Base-by-base conservation (phyloP, 306 rosid genomes). In the Rosa rugosa region DNA sequence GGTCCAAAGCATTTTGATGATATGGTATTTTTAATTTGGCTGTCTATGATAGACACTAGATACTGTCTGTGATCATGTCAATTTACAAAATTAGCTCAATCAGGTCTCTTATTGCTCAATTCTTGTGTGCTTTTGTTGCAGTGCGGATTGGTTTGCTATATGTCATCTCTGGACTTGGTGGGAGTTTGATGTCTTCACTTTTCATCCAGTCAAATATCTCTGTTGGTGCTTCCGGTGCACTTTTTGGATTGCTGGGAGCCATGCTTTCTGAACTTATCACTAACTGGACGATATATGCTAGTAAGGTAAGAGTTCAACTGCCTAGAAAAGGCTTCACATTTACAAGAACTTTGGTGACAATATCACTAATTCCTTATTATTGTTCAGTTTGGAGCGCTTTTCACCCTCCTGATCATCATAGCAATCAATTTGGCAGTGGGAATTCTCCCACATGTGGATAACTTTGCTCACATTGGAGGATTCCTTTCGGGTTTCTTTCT, bases 201-300 rank as follows among this genome's bases (percentile, higher is more conserved):
- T 95, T 95, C 85, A 80, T 92, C 75, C 97, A 92, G 84, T 56
- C 93, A 69, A 95, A 90, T 85, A 89, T 95, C 75, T 95, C 99
- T 34, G 99, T 95, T 23, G 99, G 99, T 84, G 99, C 99, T 80
- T 95, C 99, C 50, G 99, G 99, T 81, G 97, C 98, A 14, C 93
- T 95, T 79, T 95, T 95, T 41, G 99, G 99, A 50, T 89, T 95
- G 77, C 89, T 95, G 14, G 99, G 99, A 78, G 97, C 85, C 84
- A 92, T 95, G 99, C 98, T 95, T 69, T 95, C 98, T 45, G 99
- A 95, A 83, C 98, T 95, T 69, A 88, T 95, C 78, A 95, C 98
- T 69, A 95, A 95, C 77, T 92, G 99, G 99, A 78, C 95, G 40
- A 91, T 95, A 34, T 95, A 95, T 81, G 81, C 86, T 18, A 95